A percentile compares a stretch with the other conserved stretches of the same genome.
phyloP scores from a whole-genome alignment of 2,329 filamentous ascomycete species.

The Diaporthe humulicola region DNA sequence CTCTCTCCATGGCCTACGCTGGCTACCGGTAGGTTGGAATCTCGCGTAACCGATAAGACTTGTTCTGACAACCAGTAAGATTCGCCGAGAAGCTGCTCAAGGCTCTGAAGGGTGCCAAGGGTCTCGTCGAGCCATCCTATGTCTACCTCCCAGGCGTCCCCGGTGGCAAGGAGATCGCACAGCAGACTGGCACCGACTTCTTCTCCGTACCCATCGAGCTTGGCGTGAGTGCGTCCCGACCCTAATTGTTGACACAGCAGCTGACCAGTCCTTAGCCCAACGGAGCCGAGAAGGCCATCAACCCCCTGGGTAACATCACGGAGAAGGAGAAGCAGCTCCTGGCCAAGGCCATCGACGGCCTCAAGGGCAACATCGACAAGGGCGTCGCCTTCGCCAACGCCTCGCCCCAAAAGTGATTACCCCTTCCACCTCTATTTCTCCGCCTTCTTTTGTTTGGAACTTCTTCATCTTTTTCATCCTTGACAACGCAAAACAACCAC shows the following conservation, averaged over 20 bases:
- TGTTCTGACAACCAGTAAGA: slow-evolving; percentile 58
- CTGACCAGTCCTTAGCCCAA: slow-evolving; percentile 68
- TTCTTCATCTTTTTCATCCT: slow-evolving; percentile 42
- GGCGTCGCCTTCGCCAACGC: slow-evolving; percentile 91
- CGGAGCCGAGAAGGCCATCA: slow-evolving; percentile 87
- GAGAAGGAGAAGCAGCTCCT: slow-evolving; percentile 92
- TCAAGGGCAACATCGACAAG: slow-evolving; percentile 95
- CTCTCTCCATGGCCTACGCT: slow-evolving; percentile 90
- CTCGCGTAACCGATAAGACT: background rate
- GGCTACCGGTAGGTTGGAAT: slow-evolving; percentile 80
- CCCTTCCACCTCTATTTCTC: slow-evolving; percentile 47
- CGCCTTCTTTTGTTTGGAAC: slow-evolving; percentile 41
- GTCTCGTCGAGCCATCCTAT: slow-evolving; percentile 93
- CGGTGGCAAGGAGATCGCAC: slow-evolving; percentile 87
- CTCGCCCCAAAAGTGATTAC: slow-evolving; percentile 87
- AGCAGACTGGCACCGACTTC: slow-evolving; percentile 88
- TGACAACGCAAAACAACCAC: slow-evolving; percentile 29
- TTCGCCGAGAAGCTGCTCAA: slow-evolving; percentile 96
- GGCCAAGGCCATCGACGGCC: slow-evolving; percentile 78
- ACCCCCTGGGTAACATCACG: slow-evolving; percentile 82
- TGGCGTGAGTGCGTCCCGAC: slow-evolving; percentile 75
- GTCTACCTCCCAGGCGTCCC: slow-evolving; percentile 93
- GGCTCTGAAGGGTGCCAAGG: slow-evolving; percentile 89
- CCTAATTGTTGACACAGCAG: slow-evolving; percentile 12
- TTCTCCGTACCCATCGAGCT: slow-evolving; percentile 98